Conservation (phyloP, 2,329 filamentous ascomycete genomes). For the Myriosclerotinia duriaeana region DNA sequence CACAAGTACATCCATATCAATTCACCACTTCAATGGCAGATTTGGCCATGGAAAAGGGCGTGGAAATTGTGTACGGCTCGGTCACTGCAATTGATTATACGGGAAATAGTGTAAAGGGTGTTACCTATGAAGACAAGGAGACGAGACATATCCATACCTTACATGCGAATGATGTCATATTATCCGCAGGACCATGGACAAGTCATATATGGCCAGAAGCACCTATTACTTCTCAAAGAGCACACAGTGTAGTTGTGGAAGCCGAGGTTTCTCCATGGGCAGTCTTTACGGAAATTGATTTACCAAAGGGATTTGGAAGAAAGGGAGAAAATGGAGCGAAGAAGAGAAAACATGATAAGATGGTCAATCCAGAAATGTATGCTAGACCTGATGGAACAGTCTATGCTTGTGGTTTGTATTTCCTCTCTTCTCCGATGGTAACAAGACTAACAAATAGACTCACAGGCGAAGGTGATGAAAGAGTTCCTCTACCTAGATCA, state of each 20-base stretch:
- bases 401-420: constrained; percentile 77
- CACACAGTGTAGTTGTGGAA: constrained; percentile 65
- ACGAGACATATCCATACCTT: constrained; percentile 51
- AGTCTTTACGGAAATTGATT: constrained; percentile 80
- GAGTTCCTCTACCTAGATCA: constrained; percentile 71
- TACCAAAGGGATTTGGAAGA: constrained; percentile 64
- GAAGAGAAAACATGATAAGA: constrained; percentile 57
- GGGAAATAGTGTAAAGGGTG: constrained; percentile 62
- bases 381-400: constrained; percentile 84
- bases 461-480: constrained; percentile 71
- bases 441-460: neutral
- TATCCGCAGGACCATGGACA: constrained; percentile 60
- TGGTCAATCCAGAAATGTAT: constrained; percentile 89
- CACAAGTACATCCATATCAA: constrained; percentile 88
- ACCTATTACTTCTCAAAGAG: constrained; percentile 58
- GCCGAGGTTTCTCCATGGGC: constrained; percentile 69
- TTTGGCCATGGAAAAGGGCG: constrained; percentile 69
- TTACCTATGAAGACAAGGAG: constrained; percentile 61
- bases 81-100: constrained; percentile 66
- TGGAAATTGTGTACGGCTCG: constrained; percentile 64
- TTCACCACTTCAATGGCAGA: constrained; percentile 85
- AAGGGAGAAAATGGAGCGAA: constrained; percentile 49
- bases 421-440: neutral
- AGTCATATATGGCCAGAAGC: constrained; percentile 56
- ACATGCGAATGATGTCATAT: constrained; percentile 48